Evolutionary conservation across 2,329 filamentous ascomycete species (phyloP), one percentile per base, ranked within the genome.

Genomic region (Blastomyces parvus): DNA sequence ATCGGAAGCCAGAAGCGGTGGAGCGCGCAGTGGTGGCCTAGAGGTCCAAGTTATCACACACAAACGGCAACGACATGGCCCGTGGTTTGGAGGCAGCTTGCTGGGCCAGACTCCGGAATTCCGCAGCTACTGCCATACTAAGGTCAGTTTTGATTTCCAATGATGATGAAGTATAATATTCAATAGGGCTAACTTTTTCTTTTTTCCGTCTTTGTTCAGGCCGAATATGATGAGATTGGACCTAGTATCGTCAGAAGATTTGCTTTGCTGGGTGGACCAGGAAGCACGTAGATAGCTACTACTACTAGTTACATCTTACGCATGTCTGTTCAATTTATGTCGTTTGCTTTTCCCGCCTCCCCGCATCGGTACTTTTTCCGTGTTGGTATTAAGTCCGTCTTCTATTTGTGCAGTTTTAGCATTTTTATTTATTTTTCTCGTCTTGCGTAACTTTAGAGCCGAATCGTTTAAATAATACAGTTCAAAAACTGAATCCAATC

Each of bases 21-120:
- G 93, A 65, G 93, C 91, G 63, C 92, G 88, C 81, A 95, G 90
- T 74, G 94, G 94, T 71, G 94, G 95, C 67, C 79, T 99, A 69
- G 95, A 99, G 62, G 94, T 99, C 42, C 91, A 96, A 74, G 94
- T 99, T 69, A 95, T 99, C 69, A 90, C 91, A 57, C 94, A 99
- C 82, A 97, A 96, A 84, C 84, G 94, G 75, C 94, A 99, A 83
- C 84, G 93, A 73, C 93, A 99, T 75, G 94, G 94, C 22, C 94
- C 94, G 40, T 99, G 94, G 94, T 99, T 99, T 74, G 94, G 94
- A 76, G 94, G 94, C 70, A 96, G 91, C 79, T 82, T 99, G 78
- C 82, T 99, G 65, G 95, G 93, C 62, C 93, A 97, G 81, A 99
- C 94, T 7, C 93, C 95, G 4, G 95, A 99, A 78, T 99, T 99